phyloP scores from a whole-genome alignment of 2,329 filamentous ascomycete genomes.

The Phoma sp. region DNA sequence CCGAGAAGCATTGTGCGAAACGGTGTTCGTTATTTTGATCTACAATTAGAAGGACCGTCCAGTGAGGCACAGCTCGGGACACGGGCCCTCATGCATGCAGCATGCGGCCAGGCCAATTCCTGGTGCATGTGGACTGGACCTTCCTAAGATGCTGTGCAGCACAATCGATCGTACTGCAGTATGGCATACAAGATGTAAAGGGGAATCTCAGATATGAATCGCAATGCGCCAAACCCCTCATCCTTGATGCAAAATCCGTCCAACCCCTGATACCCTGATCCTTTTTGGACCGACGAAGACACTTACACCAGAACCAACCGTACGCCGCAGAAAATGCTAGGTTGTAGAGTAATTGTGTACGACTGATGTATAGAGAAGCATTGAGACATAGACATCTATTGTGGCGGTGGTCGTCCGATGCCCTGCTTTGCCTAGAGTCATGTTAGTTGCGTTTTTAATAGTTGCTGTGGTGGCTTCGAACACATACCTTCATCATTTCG shows the following conservation, averaged over 20 bases:
- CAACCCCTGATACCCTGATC: not conserved
- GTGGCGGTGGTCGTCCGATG: conserved; percentile 41
- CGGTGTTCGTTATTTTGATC: conserved; percentile 38
- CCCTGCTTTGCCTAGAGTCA: conserved; percentile 47
- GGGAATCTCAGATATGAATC: conserved; percentile 10
- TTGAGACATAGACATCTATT: conserved; percentile 1
- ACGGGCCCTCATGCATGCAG: not conserved
- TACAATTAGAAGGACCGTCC: not conserved
- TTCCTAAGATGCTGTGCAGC: not conserved
- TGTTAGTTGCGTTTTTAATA: conserved; percentile 18
- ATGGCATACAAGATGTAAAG: not conserved
- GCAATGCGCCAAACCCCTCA: conserved; percentile 3
- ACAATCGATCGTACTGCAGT: not conserved
- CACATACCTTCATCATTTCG: conserved; percentile 88
- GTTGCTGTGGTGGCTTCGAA: too few relatives aligned
- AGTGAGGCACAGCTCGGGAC: conserved; percentile 4
- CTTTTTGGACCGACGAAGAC: not conserved
- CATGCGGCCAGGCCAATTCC: not conserved
- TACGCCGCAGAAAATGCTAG: conserved; percentile 14
- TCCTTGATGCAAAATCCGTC: conserved; percentile 5
- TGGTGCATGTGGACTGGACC: not conserved
- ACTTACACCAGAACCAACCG: not conserved
- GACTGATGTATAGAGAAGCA: not conserved
- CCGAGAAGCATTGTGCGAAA: not conserved
- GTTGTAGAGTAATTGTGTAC: not conserved